These are phyloP conservation scores for Elaeis guineensis DNA, from an alignment of 176 grass and related monocot species.

Conservation along the genomic window DNA sequence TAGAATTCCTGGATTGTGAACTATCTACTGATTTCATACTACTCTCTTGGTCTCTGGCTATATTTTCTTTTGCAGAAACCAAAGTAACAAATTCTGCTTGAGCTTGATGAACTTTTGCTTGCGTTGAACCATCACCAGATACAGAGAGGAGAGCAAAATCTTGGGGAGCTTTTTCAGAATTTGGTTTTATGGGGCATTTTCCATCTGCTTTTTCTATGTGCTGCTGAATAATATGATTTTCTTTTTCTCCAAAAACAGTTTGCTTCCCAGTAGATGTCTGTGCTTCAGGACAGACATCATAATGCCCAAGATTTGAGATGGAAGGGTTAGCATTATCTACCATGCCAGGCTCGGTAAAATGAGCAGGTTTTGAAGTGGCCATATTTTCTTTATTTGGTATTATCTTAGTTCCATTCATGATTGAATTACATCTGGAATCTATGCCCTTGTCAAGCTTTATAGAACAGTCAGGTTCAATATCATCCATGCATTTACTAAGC, in stretches of 20 bases:
- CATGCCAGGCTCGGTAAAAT: conserved; percentile 22
- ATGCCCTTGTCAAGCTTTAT: conserved; percentile 28
- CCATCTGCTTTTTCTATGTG: conserved; percentile 29
- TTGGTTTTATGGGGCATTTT: conserved; percentile 24
- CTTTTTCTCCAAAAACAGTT: conserved; percentile 24
- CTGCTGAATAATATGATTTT: conserved; percentile 1
- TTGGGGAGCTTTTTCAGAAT: conserved; percentile 23
- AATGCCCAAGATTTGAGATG: conserved; percentile 10
- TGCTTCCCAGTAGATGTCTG: conserved; percentile 19
- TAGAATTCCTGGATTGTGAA: conserved; percentile 49
- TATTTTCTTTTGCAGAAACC: conserved; percentile 22
- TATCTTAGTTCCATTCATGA: conserved; percentile 27
- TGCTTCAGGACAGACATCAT: conserved; percentile 26
- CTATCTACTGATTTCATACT: conserved; percentile 19
- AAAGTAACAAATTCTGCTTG: conserved; percentile 16
- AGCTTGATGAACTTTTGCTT: conserved; percentile 22
- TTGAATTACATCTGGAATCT: conserved; percentile 29
- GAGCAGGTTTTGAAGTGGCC: conserved; percentile 31
- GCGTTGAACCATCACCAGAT: conserved; percentile 36
- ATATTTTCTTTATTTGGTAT: conserved; percentile 29
- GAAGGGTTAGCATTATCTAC: conserved; percentile 9
- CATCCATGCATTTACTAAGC: conserved; percentile 22
- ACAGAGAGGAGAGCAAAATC: conserved; percentile 21
- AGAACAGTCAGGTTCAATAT: conserved; percentile 16
- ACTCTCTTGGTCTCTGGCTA: conserved; percentile 35